A percentile compares a stretch with the other conserved stretches of the same genome.
Evolutionary conservation across 2,329 filamentous ascomycete species (phyloP).

Genomic region (Aspergillus clavatus): DNA sequence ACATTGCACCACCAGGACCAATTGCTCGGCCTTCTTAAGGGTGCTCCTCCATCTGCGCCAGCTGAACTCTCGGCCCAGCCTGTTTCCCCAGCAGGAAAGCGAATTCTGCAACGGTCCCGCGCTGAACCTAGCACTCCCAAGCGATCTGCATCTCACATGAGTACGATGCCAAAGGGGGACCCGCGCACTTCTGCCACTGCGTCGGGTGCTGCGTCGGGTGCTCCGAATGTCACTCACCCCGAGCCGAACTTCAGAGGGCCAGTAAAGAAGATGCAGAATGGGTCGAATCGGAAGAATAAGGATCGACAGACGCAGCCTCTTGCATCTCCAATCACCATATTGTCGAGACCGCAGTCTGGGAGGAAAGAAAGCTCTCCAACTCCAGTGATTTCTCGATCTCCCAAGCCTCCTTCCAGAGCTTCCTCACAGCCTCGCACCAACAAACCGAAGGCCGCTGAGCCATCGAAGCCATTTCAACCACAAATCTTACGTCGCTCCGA

Average conservation of each 20-base stretch:
- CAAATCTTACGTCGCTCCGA: constrained; percentile 51
- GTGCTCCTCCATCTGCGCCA: constrained; percentile 28
- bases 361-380: constrained; percentile 23
- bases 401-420: constrained; percentile 6
- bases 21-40: constrained; percentile 33
- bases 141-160: constrained; percentile 11
- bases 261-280: constrained; percentile 22
- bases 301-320: constrained; percentile 18
- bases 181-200: constrained; percentile 36
- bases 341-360: constrained; percentile 31
- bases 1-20: constrained; percentile 37
- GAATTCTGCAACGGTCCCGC: constrained; percentile 31
- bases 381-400: constrained; percentile 2
- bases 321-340: constrained; percentile 35
- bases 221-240: constrained; percentile 38
- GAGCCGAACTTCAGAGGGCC: constrained; percentile 28
- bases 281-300: constrained; percentile 19
- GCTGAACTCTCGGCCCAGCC: constrained; percentile 45
- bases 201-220: constrained; percentile 38
- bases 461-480: constrained; percentile 48
- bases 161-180: constrained; percentile 13
- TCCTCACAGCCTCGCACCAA: constrained; percentile 11
- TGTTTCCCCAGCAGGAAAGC: constrained; percentile 30
- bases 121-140: constrained; percentile 11
- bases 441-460: constrained; percentile 28